A percentile compares a stretch with the other conserved stretches of the same genome.
Conservation (phyloP, 495 filamentous ascomycete species). For the Neurospora pannonica region DNA sequence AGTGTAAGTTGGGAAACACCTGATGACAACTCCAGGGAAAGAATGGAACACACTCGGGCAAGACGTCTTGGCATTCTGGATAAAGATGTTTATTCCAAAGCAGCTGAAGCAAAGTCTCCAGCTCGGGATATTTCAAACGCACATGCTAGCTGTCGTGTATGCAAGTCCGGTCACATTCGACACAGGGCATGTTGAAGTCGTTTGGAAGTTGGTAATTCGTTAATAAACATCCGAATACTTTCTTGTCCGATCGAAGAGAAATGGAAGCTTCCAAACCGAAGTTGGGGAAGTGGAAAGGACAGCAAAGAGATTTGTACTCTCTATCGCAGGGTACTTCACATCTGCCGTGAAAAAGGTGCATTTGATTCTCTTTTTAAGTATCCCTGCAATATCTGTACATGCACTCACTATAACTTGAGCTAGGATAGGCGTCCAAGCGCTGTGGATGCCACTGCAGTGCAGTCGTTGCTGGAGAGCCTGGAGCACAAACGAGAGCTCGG, state of each 20-base stretch:
- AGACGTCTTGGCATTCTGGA: not conserved
- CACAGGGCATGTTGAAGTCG: not conserved
- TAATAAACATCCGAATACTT: not conserved
- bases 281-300: not conserved
- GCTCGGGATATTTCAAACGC: not conserved
- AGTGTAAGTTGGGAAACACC: not conserved
- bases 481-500: not conserved
- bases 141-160: not conserved
- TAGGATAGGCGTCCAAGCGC: not conserved
- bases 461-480: not conserved
- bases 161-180: not conserved
- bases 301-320: not conserved
- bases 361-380: not conserved
- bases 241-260: not conserved
- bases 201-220: not conserved
- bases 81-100: not conserved
- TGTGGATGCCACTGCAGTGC: not conserved
- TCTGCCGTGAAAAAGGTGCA: not conserved
- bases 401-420: not conserved
- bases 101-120: not conserved
- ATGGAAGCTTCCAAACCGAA: not conserved
- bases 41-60: not conserved
- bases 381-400: not conserved
- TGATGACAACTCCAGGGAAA: not conserved
- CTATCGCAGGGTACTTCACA: not conserved